phyloP scores from a whole-genome alignment of 768 basidiomycete species.

The Pisolithus marmoratus region DNA sequence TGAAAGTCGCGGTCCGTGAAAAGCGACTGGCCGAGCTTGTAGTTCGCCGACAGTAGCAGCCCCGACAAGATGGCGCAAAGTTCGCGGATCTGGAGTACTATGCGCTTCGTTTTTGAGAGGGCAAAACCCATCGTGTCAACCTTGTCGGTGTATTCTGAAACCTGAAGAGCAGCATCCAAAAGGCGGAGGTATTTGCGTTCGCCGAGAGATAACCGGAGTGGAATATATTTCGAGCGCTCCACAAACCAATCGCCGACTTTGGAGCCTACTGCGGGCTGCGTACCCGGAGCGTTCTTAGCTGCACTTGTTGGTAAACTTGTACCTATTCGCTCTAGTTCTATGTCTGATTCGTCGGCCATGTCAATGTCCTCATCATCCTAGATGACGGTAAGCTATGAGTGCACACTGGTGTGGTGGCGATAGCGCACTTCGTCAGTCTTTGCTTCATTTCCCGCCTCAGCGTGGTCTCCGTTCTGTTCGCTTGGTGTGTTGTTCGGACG shows the following conservation, averaged over 20 bases:
- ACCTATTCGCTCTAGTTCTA: slow-evolving; percentile 34
- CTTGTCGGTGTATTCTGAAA: slow-evolving; percentile 88
- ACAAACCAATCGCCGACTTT: slow-evolving; percentile 82
- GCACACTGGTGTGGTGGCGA: not conserved
- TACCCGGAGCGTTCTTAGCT: slow-evolving; percentile 35
- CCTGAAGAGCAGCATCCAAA: slow-evolving; percentile 77
- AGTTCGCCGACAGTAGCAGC: slow-evolving; percentile 75
- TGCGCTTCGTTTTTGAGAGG: slow-evolving; percentile 78
- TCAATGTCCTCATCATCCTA: slow-evolving; percentile 32
- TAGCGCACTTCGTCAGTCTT: slow-evolving; percentile 17
- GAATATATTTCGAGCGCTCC: slow-evolving; percentile 76
- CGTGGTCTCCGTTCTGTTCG: slow-evolving; percentile 12
- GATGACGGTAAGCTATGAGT: slow-evolving; percentile 5
- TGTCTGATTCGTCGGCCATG: slow-evolving; percentile 28
- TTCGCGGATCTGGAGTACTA: slow-evolving; percentile 82
- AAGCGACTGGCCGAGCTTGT: slow-evolving; percentile 83
- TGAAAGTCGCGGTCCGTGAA: slow-evolving; percentile 80
- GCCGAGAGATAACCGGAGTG: slow-evolving; percentile 62
- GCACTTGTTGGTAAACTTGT: slow-evolving; percentile 16
- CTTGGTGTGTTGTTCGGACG: slow-evolving; percentile 7
- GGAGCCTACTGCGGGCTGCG: slow-evolving; percentile 55
- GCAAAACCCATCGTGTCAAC: slow-evolving; percentile 79
- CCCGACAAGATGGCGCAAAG: slow-evolving; percentile 86
- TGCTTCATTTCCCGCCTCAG: not conserved
- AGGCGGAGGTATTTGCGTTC: slow-evolving; percentile 85